Percentiles rank a stretch among this genome's conserved stretches.
phyloP scores from a whole-genome alignment of 2,329 filamentous ascomycete genomes.

The Elsinoe necatrix region DNA sequence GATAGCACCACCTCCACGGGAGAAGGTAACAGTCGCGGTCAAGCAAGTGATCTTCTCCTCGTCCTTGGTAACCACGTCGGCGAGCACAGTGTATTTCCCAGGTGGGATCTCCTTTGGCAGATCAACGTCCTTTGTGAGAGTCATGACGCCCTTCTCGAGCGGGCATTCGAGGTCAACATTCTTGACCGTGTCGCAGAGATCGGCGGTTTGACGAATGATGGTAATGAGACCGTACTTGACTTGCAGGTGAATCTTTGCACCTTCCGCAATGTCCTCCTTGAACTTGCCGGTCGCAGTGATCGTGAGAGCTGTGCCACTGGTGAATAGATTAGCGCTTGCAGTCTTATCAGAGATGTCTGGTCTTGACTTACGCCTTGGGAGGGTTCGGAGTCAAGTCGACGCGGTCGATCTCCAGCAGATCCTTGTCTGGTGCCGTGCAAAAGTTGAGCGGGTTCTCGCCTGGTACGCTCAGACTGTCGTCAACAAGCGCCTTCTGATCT shows the following conservation, averaged over 20 bases:
- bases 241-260: constrained; percentile 70
- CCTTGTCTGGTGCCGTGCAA: constrained; percentile 60
- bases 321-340: constrained; percentile 14
- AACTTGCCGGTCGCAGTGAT: constrained; percentile 76
- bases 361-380: constrained; percentile 59
- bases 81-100: constrained; percentile 80
- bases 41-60: constrained; percentile 80
- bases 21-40: constrained; percentile 62
- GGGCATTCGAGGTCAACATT: constrained; percentile 88
- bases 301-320: constrained; percentile 65
- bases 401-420: constrained; percentile 67
- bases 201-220: constrained; percentile 68
- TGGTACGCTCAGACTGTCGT: constrained; percentile 56
- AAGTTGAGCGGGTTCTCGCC: constrained; percentile 79
- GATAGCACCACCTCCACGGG: constrained; percentile 27
- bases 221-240: constrained; percentile 95
- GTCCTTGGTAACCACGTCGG: constrained; percentile 72
- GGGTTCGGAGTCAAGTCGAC: constrained; percentile 83
- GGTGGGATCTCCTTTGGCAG: constrained; percentile 81
- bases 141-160: constrained; percentile 66
- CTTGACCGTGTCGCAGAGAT: constrained; percentile 80
- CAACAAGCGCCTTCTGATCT: constrained; percentile 22
- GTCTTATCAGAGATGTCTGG: not conserved
- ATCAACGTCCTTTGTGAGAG: constrained; percentile 70
- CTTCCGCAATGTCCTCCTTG: constrained; percentile 61